Evolutionary conservation across 2,329 filamentous ascomycete species (phyloP).

Genomic region (Huntiella moniliformis): DNA sequence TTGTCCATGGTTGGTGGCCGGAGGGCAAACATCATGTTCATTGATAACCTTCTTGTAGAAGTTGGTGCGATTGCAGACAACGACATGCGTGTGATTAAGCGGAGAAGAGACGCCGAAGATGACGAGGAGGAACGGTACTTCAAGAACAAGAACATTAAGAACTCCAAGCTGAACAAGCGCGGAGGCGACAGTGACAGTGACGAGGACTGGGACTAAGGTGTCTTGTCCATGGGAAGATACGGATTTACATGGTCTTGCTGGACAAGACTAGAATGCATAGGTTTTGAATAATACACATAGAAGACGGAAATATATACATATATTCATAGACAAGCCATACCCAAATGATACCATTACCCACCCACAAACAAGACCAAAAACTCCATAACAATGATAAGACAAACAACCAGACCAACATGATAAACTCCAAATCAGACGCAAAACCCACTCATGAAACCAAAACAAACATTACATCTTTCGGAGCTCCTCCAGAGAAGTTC

Average conservation of each 20-base stretch:
- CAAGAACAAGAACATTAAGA: slow-evolving; percentile 28
- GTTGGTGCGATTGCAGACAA: slow-evolving; percentile 61
- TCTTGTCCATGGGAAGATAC: not conserved
- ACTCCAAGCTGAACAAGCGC: slow-evolving; percentile 26
- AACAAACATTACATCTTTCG: not conserved
- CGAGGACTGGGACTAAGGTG: slow-evolving; percentile 39
- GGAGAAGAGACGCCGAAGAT: slow-evolving; percentile 39
- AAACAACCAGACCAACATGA: not conserved
- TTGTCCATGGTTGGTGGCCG: slow-evolving; percentile 59
- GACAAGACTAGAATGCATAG: slow-evolving; percentile 2
- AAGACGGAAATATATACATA: slow-evolving; percentile 7
- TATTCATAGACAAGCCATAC: not conserved
- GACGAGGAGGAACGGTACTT: slow-evolving; percentile 37
- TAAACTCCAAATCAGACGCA: not conserved
- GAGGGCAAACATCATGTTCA: slow-evolving; percentile 49
- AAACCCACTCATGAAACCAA: not conserved
- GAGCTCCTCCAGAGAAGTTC: slow-evolving; percentile 3
- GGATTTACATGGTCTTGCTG: slow-evolving; percentile 2
- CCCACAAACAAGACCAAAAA: not conserved
- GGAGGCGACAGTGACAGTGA: slow-evolving; percentile 32
- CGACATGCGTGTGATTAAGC: slow-evolving; percentile 57
- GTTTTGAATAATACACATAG: not conserved
- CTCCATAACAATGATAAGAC: not conserved
- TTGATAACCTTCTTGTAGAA: slow-evolving; percentile 67
- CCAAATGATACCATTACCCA: not conserved